Evolutionary conservation across 257 asterid species (phyloP), one percentile per base, ranked within the genome.

Genomic region (Ajuga chamaepitys): DNA sequence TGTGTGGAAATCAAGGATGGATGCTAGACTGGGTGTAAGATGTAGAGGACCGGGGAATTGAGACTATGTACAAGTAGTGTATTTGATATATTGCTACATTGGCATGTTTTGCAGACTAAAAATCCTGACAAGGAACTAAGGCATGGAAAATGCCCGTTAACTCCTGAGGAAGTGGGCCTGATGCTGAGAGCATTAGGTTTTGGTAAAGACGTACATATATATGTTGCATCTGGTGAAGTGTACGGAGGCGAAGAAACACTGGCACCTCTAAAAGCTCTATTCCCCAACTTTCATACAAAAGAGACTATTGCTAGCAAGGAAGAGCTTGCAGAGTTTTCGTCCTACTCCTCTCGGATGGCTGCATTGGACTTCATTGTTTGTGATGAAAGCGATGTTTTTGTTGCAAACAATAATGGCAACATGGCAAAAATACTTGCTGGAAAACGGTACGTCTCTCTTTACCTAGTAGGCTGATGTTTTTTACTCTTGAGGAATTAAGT

Each of bases 361-460:
- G 95, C 96, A 0, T 44, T 86, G 62, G 95, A 86, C 59, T 88
- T 79, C 78, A 80, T 88, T 55, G 95, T 88, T 35, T 88, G 93
- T 38, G 95, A 88, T 59, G 86, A 86, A 74, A 86, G 93, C 40
- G 86, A 86, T 74, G 96, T 84, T 40, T 86, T 88, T 18, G 87
- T 85, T 41, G 74, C 93, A 55, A 88, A 88, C 70, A 86, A 88
- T 75, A 88, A 88, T 11, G 96, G 96, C 16, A 88, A 88, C 77
- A 86, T 88, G 96, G 96, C 91, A 10, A 82, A 75, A 77, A 83
- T 88, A 48, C 87, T 88, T 5, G 88, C 91, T 7, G 91, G 96
- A 38, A 80, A 86, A 74, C 81, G 91, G 95, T 82, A 72, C 0
- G 4, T 5, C 3, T 52, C 45, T 40, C 9, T 50, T 21, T 38